Conservation (phyloP, 2,329 filamentous ascomycete species). For the Cytospora leucostoma region DNA sequence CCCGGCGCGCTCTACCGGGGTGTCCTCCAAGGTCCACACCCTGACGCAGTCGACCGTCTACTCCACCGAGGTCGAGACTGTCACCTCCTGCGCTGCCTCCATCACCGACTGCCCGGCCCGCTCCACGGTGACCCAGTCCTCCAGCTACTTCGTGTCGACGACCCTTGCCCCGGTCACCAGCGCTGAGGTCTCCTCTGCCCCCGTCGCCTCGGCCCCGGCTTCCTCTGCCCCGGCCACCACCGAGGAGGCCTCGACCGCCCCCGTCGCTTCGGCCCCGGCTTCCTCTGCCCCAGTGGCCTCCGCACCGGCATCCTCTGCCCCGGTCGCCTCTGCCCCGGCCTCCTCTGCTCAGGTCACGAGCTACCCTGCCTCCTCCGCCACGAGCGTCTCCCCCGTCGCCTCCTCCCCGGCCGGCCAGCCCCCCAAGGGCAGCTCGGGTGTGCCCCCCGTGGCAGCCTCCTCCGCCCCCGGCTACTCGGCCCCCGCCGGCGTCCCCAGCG, state of each 20-base stretch:
- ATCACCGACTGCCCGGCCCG: slow-evolving; percentile 53
- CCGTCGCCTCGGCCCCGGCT: slow-evolving; percentile 28
- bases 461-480: slow-evolving; percentile 29
- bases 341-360: too few relatives aligned
- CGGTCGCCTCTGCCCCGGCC: slow-evolving; percentile 32
- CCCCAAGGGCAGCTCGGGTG: slow-evolving; percentile 18
- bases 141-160: slow-evolving; percentile 43
- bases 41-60: slow-evolving; percentile 63
- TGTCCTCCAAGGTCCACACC: slow-evolving; percentile 60
- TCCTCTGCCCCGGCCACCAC: slow-evolving; percentile 28
- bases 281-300: slow-evolving; percentile 21
- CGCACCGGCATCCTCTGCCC: slow-evolving; percentile 13
- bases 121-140: slow-evolving; percentile 38
- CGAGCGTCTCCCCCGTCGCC: too few relatives aligned
- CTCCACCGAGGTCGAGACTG: slow-evolving; percentile 59
- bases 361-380: too few relatives aligned
- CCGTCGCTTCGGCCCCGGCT: slow-evolving; percentile 28
- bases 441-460: slow-evolving; percentile 30
- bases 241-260: slow-evolving; percentile 29
- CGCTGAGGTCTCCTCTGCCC: slow-evolving; percentile 33
- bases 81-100: slow-evolving; percentile 59
- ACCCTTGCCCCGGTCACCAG: slow-evolving; percentile 38
- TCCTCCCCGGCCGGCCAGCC: too few relatives aligned
- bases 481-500: slow-evolving; percentile 13
- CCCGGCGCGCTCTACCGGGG: slow-evolving; percentile 42